Evolutionary conservation across 352 stramenopile genomes (phyloP), one percentile per base, ranked within the genome.

Genomic region (Globisporangium splendens): DNA sequence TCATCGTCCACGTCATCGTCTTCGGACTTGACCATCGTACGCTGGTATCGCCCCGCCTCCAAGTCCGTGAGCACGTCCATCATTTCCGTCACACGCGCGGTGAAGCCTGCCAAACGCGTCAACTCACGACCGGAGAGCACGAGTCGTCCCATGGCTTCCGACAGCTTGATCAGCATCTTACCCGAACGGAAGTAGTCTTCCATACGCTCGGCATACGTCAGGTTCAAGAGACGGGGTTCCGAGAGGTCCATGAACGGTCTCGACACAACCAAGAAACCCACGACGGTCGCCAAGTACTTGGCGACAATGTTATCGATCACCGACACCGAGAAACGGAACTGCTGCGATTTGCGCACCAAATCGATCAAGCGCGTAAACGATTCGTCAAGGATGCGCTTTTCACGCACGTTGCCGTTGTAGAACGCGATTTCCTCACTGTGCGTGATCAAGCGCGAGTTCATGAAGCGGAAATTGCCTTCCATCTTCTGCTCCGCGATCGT

Each of bases 391-490:
- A 94, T 88, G 33, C 66, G 66, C 56, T 89, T 85, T 59, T 97
- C 89, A 12, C 87, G 78, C 8, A 89, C 72, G 53, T 95, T 95
- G 51, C 89, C 89, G 50, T 94, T 90, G 73, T 96, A 96, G 56
- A 97, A 97, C 11, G 88, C 88, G 50, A 97, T 94, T 55, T 93
- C 85, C 68, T 97, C 88, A 52, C 86, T 91, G 69, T 96, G 84
- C 18, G 85, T 93, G 57, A 96, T 87, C 3, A 97, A 60, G 14
- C 89, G 72, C 49, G 86, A 88, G 77, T 96, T 93, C 69, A 96
- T 89, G 65, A 86, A 93, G 50, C 85, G 83, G 67, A 93, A 95
- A 42, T 75, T 89, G 61, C 85, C 86, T 54, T 95, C 85, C 67
- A 93, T 78, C 50, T 90, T 77, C 44, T 92, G 80, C 58, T 94